These are phyloP conservation scores for Phylloporus sp. DNA, from an alignment of 768 basidiomycete species.

Conservation along the genomic window DNA sequence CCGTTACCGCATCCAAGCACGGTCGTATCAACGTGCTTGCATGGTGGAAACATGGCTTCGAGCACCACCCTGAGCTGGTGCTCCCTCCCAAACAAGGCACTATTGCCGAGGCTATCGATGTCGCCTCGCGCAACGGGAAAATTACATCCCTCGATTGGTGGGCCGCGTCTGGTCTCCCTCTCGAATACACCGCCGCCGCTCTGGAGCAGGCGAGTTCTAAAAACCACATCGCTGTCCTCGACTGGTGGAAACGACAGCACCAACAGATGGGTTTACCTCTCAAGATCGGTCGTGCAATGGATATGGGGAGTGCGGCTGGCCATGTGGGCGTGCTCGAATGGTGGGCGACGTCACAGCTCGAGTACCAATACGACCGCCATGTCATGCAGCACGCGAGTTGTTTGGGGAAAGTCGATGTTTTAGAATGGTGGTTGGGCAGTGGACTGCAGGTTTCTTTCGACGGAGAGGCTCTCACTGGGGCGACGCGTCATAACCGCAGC, in stretches of 20 bases:
- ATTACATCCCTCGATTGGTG: constrained; percentile 79
- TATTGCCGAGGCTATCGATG: constrained; percentile 68
- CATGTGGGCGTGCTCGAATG: constrained; percentile 74
- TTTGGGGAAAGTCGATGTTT: constrained; percentile 71
- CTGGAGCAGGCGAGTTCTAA: constrained; percentile 77
- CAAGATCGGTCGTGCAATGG: constrained; percentile 82
- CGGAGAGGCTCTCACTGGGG: constrained; percentile 71
- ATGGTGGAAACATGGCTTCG: constrained; percentile 73
- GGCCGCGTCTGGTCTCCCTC: constrained; percentile 55
- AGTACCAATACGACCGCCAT: constrained; percentile 72
- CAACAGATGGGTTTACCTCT: constrained; percentile 48
- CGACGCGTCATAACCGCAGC: constrained; percentile 75
- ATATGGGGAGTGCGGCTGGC: constrained; percentile 76
- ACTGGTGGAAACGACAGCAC: constrained; percentile 76
- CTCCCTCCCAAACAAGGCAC: constrained; percentile 49
- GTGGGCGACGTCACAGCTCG: constrained; percentile 78
- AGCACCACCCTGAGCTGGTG: constrained; percentile 56
- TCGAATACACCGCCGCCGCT: constrained; percentile 76
- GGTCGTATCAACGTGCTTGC: constrained; percentile 67
- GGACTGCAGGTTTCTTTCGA: constrained; percentile 77
- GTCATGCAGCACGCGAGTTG: constrained; percentile 76
- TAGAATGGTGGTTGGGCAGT: constrained; percentile 81
- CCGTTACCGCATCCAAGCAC: constrained; percentile 70
- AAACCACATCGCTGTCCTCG: constrained; percentile 68
- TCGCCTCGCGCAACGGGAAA: constrained; percentile 73